phyloP scores from a whole-genome alignment of 108 stramenopile genomes.

The Fistulifera pelliculosa region DNA sequence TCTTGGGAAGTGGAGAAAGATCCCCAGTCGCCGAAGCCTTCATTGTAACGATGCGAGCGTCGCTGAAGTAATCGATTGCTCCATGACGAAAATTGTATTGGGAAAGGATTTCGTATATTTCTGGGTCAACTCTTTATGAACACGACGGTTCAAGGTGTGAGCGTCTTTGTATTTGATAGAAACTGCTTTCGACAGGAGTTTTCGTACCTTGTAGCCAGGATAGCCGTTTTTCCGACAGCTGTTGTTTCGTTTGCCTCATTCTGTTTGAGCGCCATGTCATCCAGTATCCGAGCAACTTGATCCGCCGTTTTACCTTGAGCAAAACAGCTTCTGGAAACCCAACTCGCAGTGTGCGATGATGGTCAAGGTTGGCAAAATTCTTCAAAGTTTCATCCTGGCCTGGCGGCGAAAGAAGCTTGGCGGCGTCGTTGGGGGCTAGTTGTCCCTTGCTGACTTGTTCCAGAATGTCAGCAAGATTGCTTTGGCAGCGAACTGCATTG shows the following conservation, averaged over 20 bases:
- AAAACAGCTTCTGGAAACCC: constrained; percentile 84
- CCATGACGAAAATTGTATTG: constrained; percentile 46
- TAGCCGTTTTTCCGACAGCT: constrained; percentile 28
- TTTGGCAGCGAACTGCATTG: not conserved
- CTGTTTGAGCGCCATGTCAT: constrained; percentile 72
- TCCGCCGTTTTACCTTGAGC: constrained; percentile 66
- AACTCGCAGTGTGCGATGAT: constrained; percentile 48
- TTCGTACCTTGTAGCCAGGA: constrained; percentile 66
- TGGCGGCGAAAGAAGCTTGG: constrained; percentile 8
- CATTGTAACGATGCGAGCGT: constrained; percentile 61
- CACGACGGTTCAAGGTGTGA: not conserved
- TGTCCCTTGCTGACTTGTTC: constrained; percentile 18
- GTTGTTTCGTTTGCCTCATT: constrained; percentile 30
- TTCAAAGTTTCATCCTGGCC: constrained; percentile 24
- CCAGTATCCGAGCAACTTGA: constrained; percentile 69
- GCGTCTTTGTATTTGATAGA: not conserved
- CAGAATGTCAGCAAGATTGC: constrained; percentile 12
- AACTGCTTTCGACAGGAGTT: not conserved
- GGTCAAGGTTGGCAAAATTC: constrained; percentile 66
- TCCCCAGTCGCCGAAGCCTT: constrained; percentile 27
- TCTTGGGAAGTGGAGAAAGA: constrained; percentile 5
- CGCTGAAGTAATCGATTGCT: constrained; percentile 48
- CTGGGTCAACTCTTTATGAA: constrained; percentile 20
- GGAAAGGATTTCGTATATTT: constrained; percentile 27
- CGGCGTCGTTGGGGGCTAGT: constrained; percentile 16